Evolutionary conservation across 768 basidiomycete genomes (phyloP), one percentile per base, ranked within the genome.

Genomic region (Hemileccinum rubropunctum): DNA sequence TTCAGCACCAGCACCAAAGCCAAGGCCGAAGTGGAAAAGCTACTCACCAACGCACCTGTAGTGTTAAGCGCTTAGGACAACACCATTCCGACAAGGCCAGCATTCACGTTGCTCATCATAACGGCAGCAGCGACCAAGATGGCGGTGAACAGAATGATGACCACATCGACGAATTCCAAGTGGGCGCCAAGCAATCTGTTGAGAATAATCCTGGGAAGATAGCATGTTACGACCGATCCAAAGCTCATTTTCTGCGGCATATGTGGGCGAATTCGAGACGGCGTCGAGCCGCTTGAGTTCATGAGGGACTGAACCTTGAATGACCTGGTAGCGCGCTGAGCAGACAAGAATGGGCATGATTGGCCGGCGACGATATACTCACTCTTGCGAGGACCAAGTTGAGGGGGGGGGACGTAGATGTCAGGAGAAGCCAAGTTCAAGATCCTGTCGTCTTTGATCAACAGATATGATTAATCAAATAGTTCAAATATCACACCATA

Each of bases 361-460:
- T 23, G 23, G 1, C 1, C n/a, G n/a, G n/a, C 18, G 5, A 2
- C 3, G 2, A 34, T 18, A 1, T 0, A 56, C 72, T 41, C 47
- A 73, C 86, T 27, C 87, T 77, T 6, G 82, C 83, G 18, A 97
- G 78, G 8, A 91, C 72, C 61, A 91, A 86, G 70, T 97, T 93
- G 15, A 95, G n/a, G n/a, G n/a, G n/a, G n/a, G n/a, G n/a, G 79
- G 26, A 88, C 86, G 59, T 89, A 91, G 14, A 80, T 83, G 58
- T 98, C 95, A 3, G 92, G 82, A 3, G 91, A 91, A 69, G 97
- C 97, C 23, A 97, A 67, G 67, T 97, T 98, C 45, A 98, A 65
- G 47, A 95, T 87, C 9, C 92, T 89, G 47, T 1, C 3, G 6
- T 42, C 14, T 40, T 1, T 7, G 9, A 28, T 49, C 14, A 56